Evolutionary conservation across 164 flowering plant genomes (phyloP), one percentile per base, ranked within the genome.

Genomic region (Nelumbo lutea): DNA sequence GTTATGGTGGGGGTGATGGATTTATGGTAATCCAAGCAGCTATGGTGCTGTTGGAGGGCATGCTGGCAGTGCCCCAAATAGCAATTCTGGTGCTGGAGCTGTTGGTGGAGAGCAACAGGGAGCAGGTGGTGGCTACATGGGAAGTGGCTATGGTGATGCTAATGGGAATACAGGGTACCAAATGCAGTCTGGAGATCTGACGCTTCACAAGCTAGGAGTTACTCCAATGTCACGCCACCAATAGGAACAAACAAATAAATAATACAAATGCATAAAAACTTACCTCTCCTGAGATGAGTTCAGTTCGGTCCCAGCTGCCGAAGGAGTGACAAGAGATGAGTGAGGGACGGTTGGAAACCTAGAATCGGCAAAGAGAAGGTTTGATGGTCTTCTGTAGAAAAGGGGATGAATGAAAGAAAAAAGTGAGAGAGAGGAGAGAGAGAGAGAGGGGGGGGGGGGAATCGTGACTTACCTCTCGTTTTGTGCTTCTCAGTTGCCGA

Each of bases 1-100:
- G 92, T 39, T 90, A 88, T 78, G 88, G 92, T 68, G 93, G 88
- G 61, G 73, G 61, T 75, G 98, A 93, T 68, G 90, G 90, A 4
- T 78, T 9, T 89, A 90, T 79, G 85, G 80, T 3, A 84, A 82
- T 70, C 78, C 73, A 62, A 72, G 83, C 68, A 82, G 81, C 9
- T 87, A 87, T 81, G 90, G 89, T 45, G 79, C 87, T 11, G 79
- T 75, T 70, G 95, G 83, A 66, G 88, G 86, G 7, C 86, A 86
- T 42, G 62, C 77, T 77, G 82, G 88, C 4, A 69, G 85, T 72
- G 69, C 72, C 10, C 80, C 91, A 39, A 81, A 72, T 76, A 73
- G 80, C 61, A 84, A 68, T 27, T 27, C 27, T 27, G 27, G 27
- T 76, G 62, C 75, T 59, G 77, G 81, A 59, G 81, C 84, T 57